Base-by-base conservation (phyloP, 2,329 filamentous ascomycete species). In the Colletotrichum kahawae region DNA sequence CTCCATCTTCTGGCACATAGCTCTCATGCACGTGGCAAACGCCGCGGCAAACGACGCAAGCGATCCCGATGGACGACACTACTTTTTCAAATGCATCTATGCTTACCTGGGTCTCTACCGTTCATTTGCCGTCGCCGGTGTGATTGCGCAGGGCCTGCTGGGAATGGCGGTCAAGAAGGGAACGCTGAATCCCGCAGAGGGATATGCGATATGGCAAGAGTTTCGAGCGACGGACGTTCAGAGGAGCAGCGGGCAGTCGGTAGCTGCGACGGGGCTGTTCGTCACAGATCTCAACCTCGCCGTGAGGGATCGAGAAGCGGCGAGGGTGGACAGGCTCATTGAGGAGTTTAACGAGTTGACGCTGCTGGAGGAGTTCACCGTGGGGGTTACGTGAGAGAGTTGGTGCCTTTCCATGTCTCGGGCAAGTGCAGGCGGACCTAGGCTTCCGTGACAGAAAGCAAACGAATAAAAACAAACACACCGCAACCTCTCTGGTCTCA, bases 1-100 rank as follows among this genome's bases (percentile, higher is more conserved):
- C 73, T 82, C 82, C 5, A 82, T 86, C 13, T 78, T 86, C 10
- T 87, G 84, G 83, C 84, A 86, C 67, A 84, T 79, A 14, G 84
- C 82, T 1, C 78, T 87, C 29, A 80, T 84, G 8, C 85, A 85
- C 36, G 78, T 86, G 4, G 79, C 82, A 9, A 86, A 86, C 60
- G 84, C 83, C 4, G 80, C 85, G 18, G 74, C 85, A 0, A 77
- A 79, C 13, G 77, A 80, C 31, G 78, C 76, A 2, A 76, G 78
- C 7, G 81, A 84, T 18, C 76, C 79, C 0, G 72, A 83, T 7
- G 82, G 81, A 80, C 80, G 79, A 9, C 79, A 81, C 5, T 85
- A 86, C 67, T 79, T 87, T 6, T 73, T 83, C 3, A 77, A 85
- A 4, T 86, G 84, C 34, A 75, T 87, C 7, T 83, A 85, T 65